Conservation (phyloP, 2,329 filamentous ascomycete genomes). For the Beauveria rudraprayagi region DNA sequence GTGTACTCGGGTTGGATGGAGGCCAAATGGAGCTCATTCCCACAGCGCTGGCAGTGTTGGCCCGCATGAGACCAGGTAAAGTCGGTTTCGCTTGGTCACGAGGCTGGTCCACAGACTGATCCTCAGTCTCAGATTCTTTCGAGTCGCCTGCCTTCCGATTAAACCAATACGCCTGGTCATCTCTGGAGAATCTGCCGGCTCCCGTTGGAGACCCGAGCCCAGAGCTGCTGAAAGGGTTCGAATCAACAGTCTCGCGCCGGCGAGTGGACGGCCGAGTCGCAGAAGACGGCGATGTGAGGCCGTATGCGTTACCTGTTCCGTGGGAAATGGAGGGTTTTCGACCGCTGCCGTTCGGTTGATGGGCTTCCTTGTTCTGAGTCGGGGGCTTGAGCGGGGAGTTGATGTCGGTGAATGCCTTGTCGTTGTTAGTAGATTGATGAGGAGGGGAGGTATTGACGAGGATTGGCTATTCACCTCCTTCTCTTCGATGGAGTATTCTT, state of each 20-base stretch:
- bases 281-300: slow-evolving; percentile 63
- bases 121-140: slow-evolving; percentile 38
- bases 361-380: slow-evolving; percentile 61
- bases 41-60: slow-evolving; percentile 43
- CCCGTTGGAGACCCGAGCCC: slow-evolving; percentile 54
- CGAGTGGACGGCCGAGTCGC: slow-evolving; percentile 65
- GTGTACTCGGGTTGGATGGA: slow-evolving; percentile 47
- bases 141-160: slow-evolving; percentile 46
- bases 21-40: slow-evolving; percentile 38
- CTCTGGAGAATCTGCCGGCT: slow-evolving; percentile 50
- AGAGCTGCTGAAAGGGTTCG: slow-evolving; percentile 51
- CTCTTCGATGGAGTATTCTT: slow-evolving; percentile 58
- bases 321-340: slow-evolving; percentile 81
- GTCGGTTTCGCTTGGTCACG: slow-evolving; percentile 26
- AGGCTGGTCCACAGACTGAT: slow-evolving; percentile 13
- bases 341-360: slow-evolving; percentile 51
- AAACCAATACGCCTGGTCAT: slow-evolving; percentile 54
- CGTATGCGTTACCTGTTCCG: slow-evolving; percentile 55
- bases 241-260: slow-evolving; percentile 72
- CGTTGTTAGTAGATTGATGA: neutral
- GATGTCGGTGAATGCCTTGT: slow-evolving; percentile 76
- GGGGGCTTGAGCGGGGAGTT: slow-evolving; percentile 90
- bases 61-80: slow-evolving; percentile 43
- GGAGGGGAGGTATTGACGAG: neutral
- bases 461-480: slow-evolving; percentile 40